A percentile compares a stretch with the other conserved stretches of the same genome.
Conservation (phyloP, 176 grass and related monocot genomes). For the Lolium rigidum region DNA sequence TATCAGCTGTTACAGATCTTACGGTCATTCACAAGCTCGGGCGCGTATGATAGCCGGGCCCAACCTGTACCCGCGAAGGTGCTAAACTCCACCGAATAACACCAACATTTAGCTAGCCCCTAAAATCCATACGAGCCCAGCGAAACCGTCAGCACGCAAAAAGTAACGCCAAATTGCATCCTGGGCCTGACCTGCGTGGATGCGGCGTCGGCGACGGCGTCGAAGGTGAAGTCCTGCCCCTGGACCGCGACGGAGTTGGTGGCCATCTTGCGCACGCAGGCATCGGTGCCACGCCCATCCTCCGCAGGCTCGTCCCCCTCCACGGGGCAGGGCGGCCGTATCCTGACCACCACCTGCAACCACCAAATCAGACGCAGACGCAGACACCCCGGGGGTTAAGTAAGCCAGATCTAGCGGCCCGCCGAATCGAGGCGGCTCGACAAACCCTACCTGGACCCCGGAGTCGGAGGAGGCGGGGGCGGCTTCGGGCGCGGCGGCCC, state of each 20-base stretch:
- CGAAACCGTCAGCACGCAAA: background rate
- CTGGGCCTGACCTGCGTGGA: constrained; percentile 63
- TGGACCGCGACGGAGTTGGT: constrained; percentile 66
- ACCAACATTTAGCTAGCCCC: constrained; percentile 6
- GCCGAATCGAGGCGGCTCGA: background rate
- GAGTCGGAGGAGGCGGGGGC: constrained; percentile 49
- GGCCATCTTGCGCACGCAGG: constrained; percentile 60
- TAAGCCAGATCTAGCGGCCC: constrained; percentile 43
- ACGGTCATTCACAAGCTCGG: background rate
- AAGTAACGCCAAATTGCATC: background rate
- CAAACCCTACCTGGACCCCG: constrained; percentile 61
- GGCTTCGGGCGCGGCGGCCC: constrained; percentile 33
- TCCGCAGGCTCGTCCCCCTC: constrained; percentile 50
- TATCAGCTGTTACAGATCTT: background rate
- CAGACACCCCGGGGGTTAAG: background rate
- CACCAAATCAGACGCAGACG: background rate
- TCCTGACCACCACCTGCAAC: constrained; percentile 80
- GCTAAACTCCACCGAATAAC: background rate
- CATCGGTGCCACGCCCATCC: constrained; percentile 34
- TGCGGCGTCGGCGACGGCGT: constrained; percentile 66
- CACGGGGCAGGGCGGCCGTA: constrained; percentile 65
- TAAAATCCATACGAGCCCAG: background rate
- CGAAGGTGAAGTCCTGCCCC: constrained; percentile 86
- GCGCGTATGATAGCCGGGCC: background rate
- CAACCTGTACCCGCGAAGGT: too few species aligned